Base-by-base conservation (phyloP, 2,329 filamentous ascomycete species). In the Tetracladium maxilliforme region DNA sequence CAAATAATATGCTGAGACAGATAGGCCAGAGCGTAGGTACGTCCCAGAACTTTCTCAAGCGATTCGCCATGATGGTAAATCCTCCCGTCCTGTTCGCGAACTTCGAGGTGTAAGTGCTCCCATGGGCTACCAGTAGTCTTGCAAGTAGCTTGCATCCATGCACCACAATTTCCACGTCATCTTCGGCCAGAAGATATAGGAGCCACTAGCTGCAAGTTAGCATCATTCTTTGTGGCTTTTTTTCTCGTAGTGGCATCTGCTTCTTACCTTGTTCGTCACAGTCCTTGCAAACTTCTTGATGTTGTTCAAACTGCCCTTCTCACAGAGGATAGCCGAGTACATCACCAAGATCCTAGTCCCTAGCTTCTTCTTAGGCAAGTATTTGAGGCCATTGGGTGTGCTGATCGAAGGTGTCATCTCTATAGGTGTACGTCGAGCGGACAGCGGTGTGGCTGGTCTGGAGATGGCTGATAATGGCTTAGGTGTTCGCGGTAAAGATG, bases 251-350 rank as follows among this genome's bases (percentile, higher is more conserved):
- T 28, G 23, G 28, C 14, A 30, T 26, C 26, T 33, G 49, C 58
- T n/a, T n/a, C n/a, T 42, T 56, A 83, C 80, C 64, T 93, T 93
- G 39, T 92, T 93, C 13, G 87, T 94, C 7, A 98, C 87, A 2
- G 87, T 92, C 42, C 78, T 80, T 5, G 84, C 82, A 56, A 98
- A 95, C 39, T 84, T 90, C 42, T 75, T 71, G 28, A 93, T 78
- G 32, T 77, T 72, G 10, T 58, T 58, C 7, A 64, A 53, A 34
- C 75, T 82, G 13, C 64, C 64, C 38, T 70, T 70, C 32, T 81
- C 72, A 40, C 84, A 93, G 7, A 94, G 57, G 8, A 93, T 60
- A 14, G 73, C 64, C 6, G 77, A 67, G 42, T 90, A 87, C 51
- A 92, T 72, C 34, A 69, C 69, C 12, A 94, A 55, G 26, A 94